A percentile compares a stretch with the other conserved stretches of the same genome.
Conservation (phyloP, 441 rosid genomes). For the Corymbia calophylla region DNA sequence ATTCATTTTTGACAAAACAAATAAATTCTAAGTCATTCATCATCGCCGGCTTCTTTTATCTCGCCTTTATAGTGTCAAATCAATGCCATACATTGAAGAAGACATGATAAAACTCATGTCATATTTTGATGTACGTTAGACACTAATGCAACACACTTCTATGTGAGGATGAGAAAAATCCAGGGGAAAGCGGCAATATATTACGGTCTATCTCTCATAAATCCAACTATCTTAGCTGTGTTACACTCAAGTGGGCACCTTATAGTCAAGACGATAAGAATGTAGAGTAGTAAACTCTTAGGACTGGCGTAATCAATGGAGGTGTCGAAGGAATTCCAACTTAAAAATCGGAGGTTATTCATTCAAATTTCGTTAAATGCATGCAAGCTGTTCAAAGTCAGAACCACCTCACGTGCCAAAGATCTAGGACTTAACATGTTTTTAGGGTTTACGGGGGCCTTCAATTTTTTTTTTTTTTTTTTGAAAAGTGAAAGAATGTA, state of each 20-base stretch:
- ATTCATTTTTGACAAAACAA: too few relatives aligned
- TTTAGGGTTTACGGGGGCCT: background rate
- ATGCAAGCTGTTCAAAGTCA: background rate
- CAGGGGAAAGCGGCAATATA: background rate
- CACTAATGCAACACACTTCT: background rate
- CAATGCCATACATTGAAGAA: background rate
- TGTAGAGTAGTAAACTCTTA: background rate
- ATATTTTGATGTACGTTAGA: background rate
- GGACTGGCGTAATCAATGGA: background rate
- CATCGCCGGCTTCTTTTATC: background rate
- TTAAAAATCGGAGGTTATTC: background rate
- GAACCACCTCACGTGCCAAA: background rate
- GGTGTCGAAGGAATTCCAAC: background rate
- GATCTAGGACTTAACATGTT: background rate
- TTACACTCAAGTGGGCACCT: background rate
- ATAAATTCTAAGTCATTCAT: rapidly evolving
- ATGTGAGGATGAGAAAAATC: background rate
- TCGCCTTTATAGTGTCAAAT: background rate
- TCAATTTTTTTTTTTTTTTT: too few relatives aligned
- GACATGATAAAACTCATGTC: background rate
- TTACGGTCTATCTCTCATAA: background rate
- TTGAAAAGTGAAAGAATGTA: too few relatives aligned
- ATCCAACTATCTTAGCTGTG: background rate
- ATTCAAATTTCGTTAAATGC: background rate
- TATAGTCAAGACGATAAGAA: background rate